Evolutionary conservation across 163 green algal genomes (phyloP), one percentile per base, ranked within the genome.

Genomic region (Chlamydomonas reinhardtii): DNA sequence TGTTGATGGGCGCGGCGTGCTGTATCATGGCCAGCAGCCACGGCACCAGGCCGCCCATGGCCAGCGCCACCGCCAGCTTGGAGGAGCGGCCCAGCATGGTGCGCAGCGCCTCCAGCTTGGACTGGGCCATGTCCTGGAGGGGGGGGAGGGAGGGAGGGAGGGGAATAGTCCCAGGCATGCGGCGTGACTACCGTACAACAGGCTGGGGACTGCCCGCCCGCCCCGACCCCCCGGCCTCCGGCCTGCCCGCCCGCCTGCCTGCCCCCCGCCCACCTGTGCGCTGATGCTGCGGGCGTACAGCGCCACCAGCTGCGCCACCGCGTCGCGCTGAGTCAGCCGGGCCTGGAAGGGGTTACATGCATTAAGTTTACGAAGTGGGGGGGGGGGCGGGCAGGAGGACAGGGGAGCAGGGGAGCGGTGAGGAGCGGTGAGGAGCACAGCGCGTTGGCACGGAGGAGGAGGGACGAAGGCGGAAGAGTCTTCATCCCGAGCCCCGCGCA

Each of bases 221-320:
- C 25, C 16, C 24, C 17, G 62, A 27, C 17, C 24, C 34, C 12
- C 27, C 20, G 62, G 62, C n/a, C 62, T 29, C n/a, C 27, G 64
- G 64, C 14, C 48, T 14, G 48, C 48, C 48, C 6, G 43, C 11
- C 43, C 43, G 43, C n/a, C n/a, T n/a, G n/a, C n/a, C n/a, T n/a
- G n/a, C n/a, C 8, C 43, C 43, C 43, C 43, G 43, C 72, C 52
- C 64, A 83, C 76, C 74, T 86, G 75, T 16, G 68, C 86, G 11
- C 68, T 56, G 54, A 54, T 78, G 62, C 86, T 86, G 37, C 83
- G 73, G 16, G 89, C 90, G 70, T 96, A 94, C 72, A 97, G 83
- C 34, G 88, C 75, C 75, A 96, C 92, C 80, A 97, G 89, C 61
- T 91, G 81, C 22, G 72, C 83, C n/a, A 95, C 85, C 0, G 93